Evolutionary conservation across 805 yeast genomes (phyloP), one percentile per base, ranked within the genome.

Genomic region (Jamesozyma spencerorum): DNA sequence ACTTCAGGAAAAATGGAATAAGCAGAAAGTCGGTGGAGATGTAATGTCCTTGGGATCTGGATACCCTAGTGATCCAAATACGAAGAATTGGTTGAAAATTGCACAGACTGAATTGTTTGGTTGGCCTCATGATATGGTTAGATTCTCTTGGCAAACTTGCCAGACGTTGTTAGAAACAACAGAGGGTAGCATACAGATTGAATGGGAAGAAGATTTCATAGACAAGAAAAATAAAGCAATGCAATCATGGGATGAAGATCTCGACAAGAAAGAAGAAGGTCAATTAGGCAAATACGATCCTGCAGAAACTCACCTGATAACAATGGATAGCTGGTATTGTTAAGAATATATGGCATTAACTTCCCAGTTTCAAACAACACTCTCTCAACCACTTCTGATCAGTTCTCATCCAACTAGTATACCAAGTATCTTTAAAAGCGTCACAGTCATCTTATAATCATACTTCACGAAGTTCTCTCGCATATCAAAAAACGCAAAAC

Each of bases 71-170:
- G 98, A 92, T 60, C 94, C 96, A 2, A 75, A 76, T 46, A 90
- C 99, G 0, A 70, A 74, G n/a, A 52, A 52, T 29, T 92, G 96
- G 95, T 64, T 92, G 31, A 70, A 73, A 31, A 49, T 60, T 0
- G 66, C 70, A 18, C 75, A 84, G 22, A 85, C 85, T 56, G 72
- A 72, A 12, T 66, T 90, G 12, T 85, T 85, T 62, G 97, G 97
- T 0, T 92, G 97, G 97, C 71, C 77, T 38, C 62, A 67, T 5
- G 72, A 83, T 8, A 75, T 81, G 35, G 70, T 82, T 7, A 65
- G 99, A 38, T 92, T 81, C 53, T 85, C 94, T 30, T 92, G 99
- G 99, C 92, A 85, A 51, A 92, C 98, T 0, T 77, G 95, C 1
- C 77, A 75, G 48, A 94, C 85, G 46, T 68, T 84, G 29, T 60